Evolutionary conservation across 225 moss, liverwort and hornwort species (phyloP).

Genomic region (Anthoceros angustus): DNA sequence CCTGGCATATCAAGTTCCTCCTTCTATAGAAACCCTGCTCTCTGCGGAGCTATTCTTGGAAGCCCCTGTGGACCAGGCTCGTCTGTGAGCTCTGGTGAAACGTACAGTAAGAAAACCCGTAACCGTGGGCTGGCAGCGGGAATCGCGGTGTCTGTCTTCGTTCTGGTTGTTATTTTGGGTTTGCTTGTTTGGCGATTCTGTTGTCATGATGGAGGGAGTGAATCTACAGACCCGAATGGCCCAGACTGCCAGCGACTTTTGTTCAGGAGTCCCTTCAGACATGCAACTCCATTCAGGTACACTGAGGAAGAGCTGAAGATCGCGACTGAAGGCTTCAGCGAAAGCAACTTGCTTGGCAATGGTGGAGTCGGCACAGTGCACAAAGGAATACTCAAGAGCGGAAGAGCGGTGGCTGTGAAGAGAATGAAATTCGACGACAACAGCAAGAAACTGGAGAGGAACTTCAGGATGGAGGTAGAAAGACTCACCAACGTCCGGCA

Average conservation of each 20-base stretch:
- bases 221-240: background rate
- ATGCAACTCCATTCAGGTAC: background rate
- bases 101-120: background rate
- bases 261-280: background rate
- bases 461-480: background rate
- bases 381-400: background rate
- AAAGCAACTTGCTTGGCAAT: background rate
- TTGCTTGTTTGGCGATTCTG: background rate
- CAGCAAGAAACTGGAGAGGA: background rate
- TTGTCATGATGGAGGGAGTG: background rate
- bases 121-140: background rate
- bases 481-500: background rate
- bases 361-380: conserved; percentile 1
- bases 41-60: background rate
- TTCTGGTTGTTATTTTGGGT: background rate
- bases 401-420: background rate
- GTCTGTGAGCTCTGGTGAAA: background rate
- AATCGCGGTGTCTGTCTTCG: background rate
- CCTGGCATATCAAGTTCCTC: background rate
- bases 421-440: background rate
- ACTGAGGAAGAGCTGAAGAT: background rate
- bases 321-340: conserved; percentile 2
- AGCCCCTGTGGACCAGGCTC: background rate
- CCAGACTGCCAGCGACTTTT: background rate
- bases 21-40: background rate